Evolutionary conservation across 2,329 filamentous ascomycete species (phyloP).

Genomic region (Colletotrichum costaricense): DNA sequence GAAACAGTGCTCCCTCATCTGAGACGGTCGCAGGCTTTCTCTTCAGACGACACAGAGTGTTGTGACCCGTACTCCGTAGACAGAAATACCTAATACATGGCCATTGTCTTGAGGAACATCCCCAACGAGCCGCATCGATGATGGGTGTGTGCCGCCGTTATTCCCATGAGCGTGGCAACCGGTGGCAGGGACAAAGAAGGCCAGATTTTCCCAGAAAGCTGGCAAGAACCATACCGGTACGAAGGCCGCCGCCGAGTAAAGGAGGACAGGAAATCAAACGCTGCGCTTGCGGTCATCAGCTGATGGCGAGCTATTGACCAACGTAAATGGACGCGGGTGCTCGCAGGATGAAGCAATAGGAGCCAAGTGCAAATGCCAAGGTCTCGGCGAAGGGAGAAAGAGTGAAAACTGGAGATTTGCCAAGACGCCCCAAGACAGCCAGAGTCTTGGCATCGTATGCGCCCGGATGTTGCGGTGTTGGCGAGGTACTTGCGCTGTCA

Average conservation of each 20-base stretch:
- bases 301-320: slow-evolving; percentile 30
- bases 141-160: not conserved
- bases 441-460: slow-evolving; percentile 36
- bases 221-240: too few relatives aligned
- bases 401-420: slow-evolving; percentile 33
- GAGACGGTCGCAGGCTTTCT: slow-evolving; percentile 31
- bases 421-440: slow-evolving; percentile 34
- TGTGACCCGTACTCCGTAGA: not conserved
- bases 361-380: slow-evolving; percentile 32
- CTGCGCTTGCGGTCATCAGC: slow-evolving; percentile 30
- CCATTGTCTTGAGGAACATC: not conserved
- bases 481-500: slow-evolving; percentile 10
- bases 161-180: not conserved
- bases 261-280: not conserved
- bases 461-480: slow-evolving; percentile 35
- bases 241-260: not conserved
- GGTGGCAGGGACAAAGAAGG: not conserved
- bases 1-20: slow-evolving; percentile 28
- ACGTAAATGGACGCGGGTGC: slow-evolving; percentile 28
- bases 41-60: slow-evolving; percentile 27
- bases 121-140: not conserved
- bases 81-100: not conserved
- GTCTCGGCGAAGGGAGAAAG: slow-evolving; percentile 27
- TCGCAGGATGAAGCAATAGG: slow-evolving; percentile 32
- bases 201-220: too few relatives aligned